Base-by-base conservation (phyloP, 306 rosid genomes). In the Hippophae gyantsensis region DNA sequence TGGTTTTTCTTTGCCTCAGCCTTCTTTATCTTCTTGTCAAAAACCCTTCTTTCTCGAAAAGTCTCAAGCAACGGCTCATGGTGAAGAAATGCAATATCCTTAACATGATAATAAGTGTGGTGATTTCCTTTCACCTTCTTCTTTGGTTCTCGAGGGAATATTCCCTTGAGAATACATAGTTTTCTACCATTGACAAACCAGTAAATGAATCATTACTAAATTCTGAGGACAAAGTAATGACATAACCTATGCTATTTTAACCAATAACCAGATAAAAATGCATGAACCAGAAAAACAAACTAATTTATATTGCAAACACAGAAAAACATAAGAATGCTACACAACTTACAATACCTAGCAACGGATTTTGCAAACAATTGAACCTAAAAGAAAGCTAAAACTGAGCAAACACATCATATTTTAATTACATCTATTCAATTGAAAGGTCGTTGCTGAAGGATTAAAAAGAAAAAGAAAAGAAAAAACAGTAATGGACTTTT, bases 91-190 rank as follows among this genome's bases (percentile, higher is more conserved):
- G 86, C 57, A 59, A 88, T 61, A 73, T 92, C 99, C 84, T 92
- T 92, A 62, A 87, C 79, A 55, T 92, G 99, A 73, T 88, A 92
- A 70, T 88, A 85, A 43, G 96, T 83, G 72, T 88, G 89, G 66
- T 92, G 96, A 56, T 77, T 87, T 63, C 99, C 99, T 42, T 87
- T 83, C 76, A 92, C 83, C 84, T 92, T 92, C 56, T 92, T 88
- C 86, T 84, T 92, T 1, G 99, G 96, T 74, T 92, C 99, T 52
- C 95, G 80, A 0, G 99, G 99, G 56, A 85, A 83, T 10, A 92
- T 62, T 7, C 99, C 96, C 79, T 92, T 92, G 74, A 88, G 74
- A 78, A 92, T 92, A 75, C 95, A 92, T 13, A 92, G 61, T 48
- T 81, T 82, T 95, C 99, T 88, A 68, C 49, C 70, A 61, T 54